phyloP scores from a whole-genome alignment of 352 stramenopile species.

The Hyaloperonospora brassicae region DNA sequence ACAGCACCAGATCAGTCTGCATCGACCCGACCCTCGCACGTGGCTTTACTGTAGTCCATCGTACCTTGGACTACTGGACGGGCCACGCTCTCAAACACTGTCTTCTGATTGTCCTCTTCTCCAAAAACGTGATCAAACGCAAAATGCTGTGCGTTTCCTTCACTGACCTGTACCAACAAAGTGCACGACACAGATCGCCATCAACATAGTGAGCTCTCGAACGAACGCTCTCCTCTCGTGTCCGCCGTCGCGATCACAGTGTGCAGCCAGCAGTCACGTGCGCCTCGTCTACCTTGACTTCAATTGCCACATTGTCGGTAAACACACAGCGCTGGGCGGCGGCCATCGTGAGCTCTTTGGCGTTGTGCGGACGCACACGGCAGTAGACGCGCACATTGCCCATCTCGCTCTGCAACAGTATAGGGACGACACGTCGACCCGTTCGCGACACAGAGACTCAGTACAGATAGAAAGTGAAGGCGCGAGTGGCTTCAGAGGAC shows the following conservation, averaged over 20 bases:
- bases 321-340: slow-evolving; percentile 48
- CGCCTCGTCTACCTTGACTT: slow-evolving; percentile 45
- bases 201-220: not conserved
- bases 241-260: too few relatives aligned
- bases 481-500: not conserved
- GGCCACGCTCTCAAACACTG: slow-evolving; percentile 86
- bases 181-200: not conserved
- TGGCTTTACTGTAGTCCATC: not conserved
- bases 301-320: slow-evolving; percentile 42
- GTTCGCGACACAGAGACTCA: slow-evolving; percentile 1
- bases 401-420: slow-evolving; percentile 26
- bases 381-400: slow-evolving; percentile 78
- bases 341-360: slow-evolving; percentile 63
- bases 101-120: slow-evolving; percentile 69
- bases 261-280: not conserved
- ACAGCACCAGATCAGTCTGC: slow-evolving; percentile 9
- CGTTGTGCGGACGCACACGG: slow-evolving; percentile 74
- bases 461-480: not conserved
- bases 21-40: slow-evolving; percentile 7
- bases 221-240: not conserved
- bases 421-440: slow-evolving; percentile 1
- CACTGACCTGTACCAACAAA: slow-evolving; percentile 30
- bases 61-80: slow-evolving; percentile 83
- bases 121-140: slow-evolving; percentile 89
- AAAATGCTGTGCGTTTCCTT: slow-evolving; percentile 65